These are phyloP conservation scores for Xenoacremonium recifei DNA, from an alignment of 2,329 filamentous ascomycete species.

Conservation along the genomic window DNA sequence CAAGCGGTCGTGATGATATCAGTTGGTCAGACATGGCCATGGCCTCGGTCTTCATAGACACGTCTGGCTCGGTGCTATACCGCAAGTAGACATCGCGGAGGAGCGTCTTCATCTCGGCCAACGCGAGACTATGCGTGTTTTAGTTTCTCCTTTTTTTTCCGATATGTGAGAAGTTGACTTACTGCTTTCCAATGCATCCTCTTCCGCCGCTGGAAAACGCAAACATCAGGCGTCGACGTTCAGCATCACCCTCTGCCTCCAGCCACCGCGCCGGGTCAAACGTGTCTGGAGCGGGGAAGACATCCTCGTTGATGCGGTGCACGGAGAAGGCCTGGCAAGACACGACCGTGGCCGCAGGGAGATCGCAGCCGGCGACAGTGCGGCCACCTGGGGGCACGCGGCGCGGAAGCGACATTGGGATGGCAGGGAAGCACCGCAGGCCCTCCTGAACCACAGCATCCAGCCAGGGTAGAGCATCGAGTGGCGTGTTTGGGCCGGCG, in stretches of 20 bases:
- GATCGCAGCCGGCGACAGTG: conserved; percentile 51
- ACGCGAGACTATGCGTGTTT: conserved; percentile 45
- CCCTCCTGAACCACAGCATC: conserved; percentile 64
- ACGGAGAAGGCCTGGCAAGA: conserved; percentile 62
- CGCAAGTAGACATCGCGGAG: conserved; percentile 60
- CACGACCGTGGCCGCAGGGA: conserved; percentile 55
- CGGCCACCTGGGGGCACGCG: conserved; percentile 55
- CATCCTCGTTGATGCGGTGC: conserved; percentile 57
- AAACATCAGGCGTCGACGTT: conserved; percentile 62
- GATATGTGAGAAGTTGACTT: conserved; percentile 31
- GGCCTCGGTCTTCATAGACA: conserved; percentile 49
- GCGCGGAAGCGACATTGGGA: conserved; percentile 65
- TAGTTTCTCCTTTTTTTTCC: conserved; percentile 8
- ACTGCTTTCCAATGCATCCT: conserved; percentile 68
- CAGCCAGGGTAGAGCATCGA: conserved; percentile 56
- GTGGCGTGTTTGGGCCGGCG: conserved; percentile 32
- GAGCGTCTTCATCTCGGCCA: conserved; percentile 67
- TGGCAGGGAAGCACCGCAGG: conserved; percentile 61
- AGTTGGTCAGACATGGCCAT: conserved; percentile 69
- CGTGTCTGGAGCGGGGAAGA: conserved; percentile 74
- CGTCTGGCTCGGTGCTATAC: conserved; percentile 55
- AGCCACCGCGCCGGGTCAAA: conserved; percentile 88
- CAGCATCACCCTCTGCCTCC: conserved; percentile 67
- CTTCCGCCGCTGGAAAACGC: conserved; percentile 65
- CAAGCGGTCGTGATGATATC: conserved; percentile 62